Percentiles rank a stretch among this genome's conserved stretches.
phyloP scores from a whole-genome alignment of 129 eudicot species.

The Heracleum sosnowskyi region DNA sequence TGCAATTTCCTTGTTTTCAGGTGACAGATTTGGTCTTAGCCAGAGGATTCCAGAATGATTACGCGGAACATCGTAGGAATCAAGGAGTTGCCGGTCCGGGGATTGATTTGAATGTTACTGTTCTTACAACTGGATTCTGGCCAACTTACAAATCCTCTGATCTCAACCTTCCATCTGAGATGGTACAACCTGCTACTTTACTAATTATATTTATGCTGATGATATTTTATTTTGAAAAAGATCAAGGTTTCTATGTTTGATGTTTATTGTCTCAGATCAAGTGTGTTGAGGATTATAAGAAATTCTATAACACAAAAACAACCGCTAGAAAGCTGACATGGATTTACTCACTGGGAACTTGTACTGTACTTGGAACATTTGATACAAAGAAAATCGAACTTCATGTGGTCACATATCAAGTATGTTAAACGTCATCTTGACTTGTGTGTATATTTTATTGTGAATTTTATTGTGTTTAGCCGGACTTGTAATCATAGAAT shows the following conservation, averaged over 20 bases:
- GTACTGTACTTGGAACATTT: conserved; percentile 62
- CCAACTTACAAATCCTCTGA: conserved; percentile 78
- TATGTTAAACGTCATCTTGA: conserved; percentile 5
- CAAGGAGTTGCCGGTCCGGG: conserved; percentile 44
- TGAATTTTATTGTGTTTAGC: background rate
- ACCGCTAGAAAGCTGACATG: conserved; percentile 80
- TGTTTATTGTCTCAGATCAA: conserved; percentile 37
- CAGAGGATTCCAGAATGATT: conserved; percentile 49
- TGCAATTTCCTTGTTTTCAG: conserved; percentile 23
- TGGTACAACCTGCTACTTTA: conserved; percentile 34
- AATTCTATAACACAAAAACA: conserved; percentile 53
- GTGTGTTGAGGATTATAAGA: conserved; percentile 66
- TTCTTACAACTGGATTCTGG: conserved; percentile 87
- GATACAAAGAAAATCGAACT: conserved; percentile 75
- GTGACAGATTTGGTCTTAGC: conserved; percentile 82
- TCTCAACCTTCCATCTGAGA: conserved; percentile 70
- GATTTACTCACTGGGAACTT: conserved; percentile 73
- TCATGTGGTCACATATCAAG: conserved; percentile 77
- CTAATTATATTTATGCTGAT: background rate
- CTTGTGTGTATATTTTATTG: background rate
- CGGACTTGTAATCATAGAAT: background rate
- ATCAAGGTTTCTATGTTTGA: background rate
- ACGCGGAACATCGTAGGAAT: conserved; percentile 42
- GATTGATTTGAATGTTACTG: conserved; percentile 76
- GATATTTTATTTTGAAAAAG: background rate